These are phyloP conservation scores for Chenopodium suecicum DNA, from an alignment of 148 eudicot species.

Conservation along the genomic window DNA sequence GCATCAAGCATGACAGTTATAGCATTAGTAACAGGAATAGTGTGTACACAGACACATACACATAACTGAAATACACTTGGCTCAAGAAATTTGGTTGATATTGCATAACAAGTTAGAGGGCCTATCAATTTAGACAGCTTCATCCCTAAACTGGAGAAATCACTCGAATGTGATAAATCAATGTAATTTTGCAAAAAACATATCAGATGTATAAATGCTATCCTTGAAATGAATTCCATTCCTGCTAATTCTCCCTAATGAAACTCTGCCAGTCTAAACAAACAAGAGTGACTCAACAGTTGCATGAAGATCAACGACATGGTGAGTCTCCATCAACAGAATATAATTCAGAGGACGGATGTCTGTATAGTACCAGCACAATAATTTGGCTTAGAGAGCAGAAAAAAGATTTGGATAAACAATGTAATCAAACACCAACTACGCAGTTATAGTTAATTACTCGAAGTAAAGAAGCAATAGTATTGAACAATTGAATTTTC, in stretches of 20 bases:
- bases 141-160: too few species aligned
- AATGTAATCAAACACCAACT: background rate
- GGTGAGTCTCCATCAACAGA: background rate
- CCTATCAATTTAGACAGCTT: too few species aligned
- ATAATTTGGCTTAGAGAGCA: background rate
- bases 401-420: background rate
- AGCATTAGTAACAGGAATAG: background rate
- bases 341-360: background rate
- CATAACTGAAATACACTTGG: background rate
- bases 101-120: background rate
- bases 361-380: background rate
- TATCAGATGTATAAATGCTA: background rate
- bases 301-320: background rate
- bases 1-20: slow-evolving; percentile 1
- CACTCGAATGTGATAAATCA: background rate
- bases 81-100: background rate
- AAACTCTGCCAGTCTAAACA: too few species aligned
- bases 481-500: too few species aligned
- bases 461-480: background rate
- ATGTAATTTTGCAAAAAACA: background rate
- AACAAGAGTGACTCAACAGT: background rate
- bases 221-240: background rate
- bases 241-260: background rate
- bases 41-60: too few species aligned
- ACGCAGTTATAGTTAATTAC: background rate